phyloP scores from a whole-genome alignment of 139 green algal genomes.

The Micractinium sp. region DNA sequence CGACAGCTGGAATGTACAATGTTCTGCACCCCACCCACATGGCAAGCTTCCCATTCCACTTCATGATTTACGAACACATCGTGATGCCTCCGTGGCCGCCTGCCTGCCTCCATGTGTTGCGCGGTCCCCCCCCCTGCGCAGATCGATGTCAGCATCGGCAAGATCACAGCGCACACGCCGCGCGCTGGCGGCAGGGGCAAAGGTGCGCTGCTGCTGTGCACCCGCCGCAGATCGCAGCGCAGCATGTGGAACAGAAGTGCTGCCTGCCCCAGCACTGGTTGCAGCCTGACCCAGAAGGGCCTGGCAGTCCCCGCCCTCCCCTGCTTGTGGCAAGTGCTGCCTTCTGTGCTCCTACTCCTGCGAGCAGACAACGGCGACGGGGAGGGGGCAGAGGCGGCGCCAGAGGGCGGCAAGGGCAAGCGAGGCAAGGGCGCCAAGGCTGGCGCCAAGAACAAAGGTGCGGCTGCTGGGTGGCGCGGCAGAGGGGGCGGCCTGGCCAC shows the following conservation, averaged over 20 bases:
- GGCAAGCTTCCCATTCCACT: not conserved
- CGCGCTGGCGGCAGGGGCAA: constrained; percentile 5
- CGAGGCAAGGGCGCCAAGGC: constrained; percentile 11
- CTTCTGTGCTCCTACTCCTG: no score
- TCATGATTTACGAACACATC: not conserved
- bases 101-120: not conserved
- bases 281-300: not conserved
- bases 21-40: not conserved
- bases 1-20: not conserved
- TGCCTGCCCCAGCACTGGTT: no score
- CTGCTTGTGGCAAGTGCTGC: no score
- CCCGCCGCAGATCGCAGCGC: no score
- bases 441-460: constrained; percentile 12
- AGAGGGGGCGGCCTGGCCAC: no score
- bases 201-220: not conserved
- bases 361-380: not conserved
- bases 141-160: constrained; percentile 45
- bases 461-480: not conserved
- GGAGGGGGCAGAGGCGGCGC: not conserved
- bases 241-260: no score
- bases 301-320: no score
- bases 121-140: not conserved
- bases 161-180: constrained; percentile 34
- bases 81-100: not conserved
- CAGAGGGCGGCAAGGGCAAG: constrained; percentile 8